Conservation (phyloP, 192 early-diverging fungal species). For the Obelidium mucronatum region DNA sequence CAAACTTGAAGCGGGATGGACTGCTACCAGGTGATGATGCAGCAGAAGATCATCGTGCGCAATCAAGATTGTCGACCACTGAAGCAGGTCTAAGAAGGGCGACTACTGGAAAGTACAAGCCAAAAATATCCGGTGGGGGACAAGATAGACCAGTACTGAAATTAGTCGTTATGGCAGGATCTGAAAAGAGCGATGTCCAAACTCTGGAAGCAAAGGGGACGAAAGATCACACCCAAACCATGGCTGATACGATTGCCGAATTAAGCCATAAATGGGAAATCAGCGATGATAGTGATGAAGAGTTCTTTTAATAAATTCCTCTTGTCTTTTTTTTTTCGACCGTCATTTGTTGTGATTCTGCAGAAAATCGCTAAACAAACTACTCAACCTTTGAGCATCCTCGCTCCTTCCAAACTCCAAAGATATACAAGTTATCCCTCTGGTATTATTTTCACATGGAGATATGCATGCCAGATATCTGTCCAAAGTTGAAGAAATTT, state of each 20-base stretch:
- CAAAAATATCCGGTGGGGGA: not conserved
- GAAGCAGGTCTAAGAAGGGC: not conserved
- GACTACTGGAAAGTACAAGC: not conserved
- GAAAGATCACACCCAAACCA: not conserved
- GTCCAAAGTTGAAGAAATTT: too few relatives aligned
- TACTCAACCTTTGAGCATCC: too few relatives aligned
- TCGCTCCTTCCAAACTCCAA: too few relatives aligned
- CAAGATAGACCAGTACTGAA: slow-evolving; percentile 16
- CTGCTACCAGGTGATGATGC: not conserved
- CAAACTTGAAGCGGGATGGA: slow-evolving; percentile 16
- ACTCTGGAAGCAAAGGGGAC: not conserved
- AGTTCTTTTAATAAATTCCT: slow-evolving; percentile 18
- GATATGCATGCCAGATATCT: too few relatives aligned
- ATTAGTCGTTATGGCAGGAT: slow-evolving; percentile 16
- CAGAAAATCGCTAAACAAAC: too few relatives aligned
- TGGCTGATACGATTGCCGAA: not conserved
- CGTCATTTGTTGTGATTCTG: too few relatives aligned
- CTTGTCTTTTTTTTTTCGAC: too few relatives aligned
- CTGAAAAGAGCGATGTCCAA: not conserved
- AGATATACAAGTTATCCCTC: too few relatives aligned
- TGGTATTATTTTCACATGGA: too few relatives aligned
- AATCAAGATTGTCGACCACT: not conserved
- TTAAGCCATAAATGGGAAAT: slow-evolving; percentile 12
- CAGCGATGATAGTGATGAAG: slow-evolving; percentile 12
- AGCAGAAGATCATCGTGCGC: not conserved